Base-by-base conservation (phyloP, 1,139 yeast species). In the Tardiomyces blankii region DNA sequence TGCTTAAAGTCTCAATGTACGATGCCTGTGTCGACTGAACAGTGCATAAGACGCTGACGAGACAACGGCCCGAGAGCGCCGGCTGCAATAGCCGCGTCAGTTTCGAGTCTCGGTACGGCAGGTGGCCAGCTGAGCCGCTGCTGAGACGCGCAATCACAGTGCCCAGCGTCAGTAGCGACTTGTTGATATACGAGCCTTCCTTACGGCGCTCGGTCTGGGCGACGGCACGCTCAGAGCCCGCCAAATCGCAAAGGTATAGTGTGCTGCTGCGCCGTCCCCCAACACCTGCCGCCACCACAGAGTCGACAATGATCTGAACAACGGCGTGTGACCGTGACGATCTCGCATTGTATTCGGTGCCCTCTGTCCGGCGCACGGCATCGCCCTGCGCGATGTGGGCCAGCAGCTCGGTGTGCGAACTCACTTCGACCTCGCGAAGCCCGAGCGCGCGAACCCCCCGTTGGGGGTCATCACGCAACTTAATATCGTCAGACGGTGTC, bases 241-340 rank as follows among this genome's bases (percentile, higher is more conserved):
- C 98, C 58, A 91, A 73, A 65, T 91, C 98, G 69, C 97, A 91
- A 48, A 91, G 70, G 23, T 93, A 85, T 38, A 91, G 74, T 0
- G 91, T 80, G 33, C 91, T 75, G 49, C 40, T 68, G 45, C 57
- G 74, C 73, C 3, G 73, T 64, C 16, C 56, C 44, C 65, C 67
- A 27, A 57, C 66, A 6, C 52, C 48, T 67, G 67, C 52, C 12
- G 49, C 74, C 61, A 42, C 69, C 72, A 43, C 68, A 70, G 18
- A 69, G n/a, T 63, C 65, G 25, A 89, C 63, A 48, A 77, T 71
- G 18, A 89, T 73, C 59, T 86, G 82, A n/a, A 88, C 76, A 33
- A 88, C 84, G 0, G 96, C 94, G 63, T 91, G 98, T 1, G 96
- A 86, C 52, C 98, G 74, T 1, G 96, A 87, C 11, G 95, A 83